These are phyloP conservation scores for Cutaneotrichosporon spelunceum DNA, from an alignment of 1,284 basidiomycete species.

Conservation along the genomic window DNA sequence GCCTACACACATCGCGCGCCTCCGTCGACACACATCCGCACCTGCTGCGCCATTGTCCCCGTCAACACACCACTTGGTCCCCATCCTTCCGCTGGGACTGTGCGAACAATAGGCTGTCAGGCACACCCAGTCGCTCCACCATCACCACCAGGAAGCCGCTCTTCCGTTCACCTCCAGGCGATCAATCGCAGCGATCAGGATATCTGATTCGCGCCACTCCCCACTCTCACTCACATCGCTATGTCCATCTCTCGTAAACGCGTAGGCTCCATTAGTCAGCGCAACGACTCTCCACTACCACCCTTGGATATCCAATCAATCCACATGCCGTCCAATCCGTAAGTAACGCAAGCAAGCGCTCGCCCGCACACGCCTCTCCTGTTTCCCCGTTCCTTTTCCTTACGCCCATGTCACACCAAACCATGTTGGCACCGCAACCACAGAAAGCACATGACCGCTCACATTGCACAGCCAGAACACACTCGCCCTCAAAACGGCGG, in stretches of 20 bases:
- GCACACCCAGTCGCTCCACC: not conserved
- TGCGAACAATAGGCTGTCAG: slow-evolving; percentile 6
- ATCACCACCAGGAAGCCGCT: not conserved
- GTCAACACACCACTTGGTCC: not conserved
- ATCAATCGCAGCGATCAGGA: slow-evolving; percentile 5
- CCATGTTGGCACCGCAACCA: not conserved
- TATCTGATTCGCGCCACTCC: slow-evolving; percentile 6
- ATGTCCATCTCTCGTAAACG: slow-evolving; percentile 45
- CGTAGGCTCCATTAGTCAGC: slow-evolving; percentile 48
- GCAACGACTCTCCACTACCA: slow-evolving; percentile 36
- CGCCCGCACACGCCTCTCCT: not conserved
- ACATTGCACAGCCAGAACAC: slow-evolving; percentile 42
- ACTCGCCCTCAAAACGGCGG: slow-evolving; percentile 50
- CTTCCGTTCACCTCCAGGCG: slow-evolving; percentile 1
- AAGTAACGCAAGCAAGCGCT: slow-evolving; percentile 22
- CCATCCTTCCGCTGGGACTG: not conserved
- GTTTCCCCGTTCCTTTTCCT: not conserved
- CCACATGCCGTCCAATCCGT: slow-evolving; percentile 50
- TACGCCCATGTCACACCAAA: not conserved
- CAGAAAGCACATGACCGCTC: not conserved
- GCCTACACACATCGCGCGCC: not conserved
- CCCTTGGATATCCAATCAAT: slow-evolving; percentile 48
- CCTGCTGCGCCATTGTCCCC: not conserved
- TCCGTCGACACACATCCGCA: not conserved
- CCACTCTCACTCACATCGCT: slow-evolving; percentile 1